Evolutionary conservation across 2,329 filamentous ascomycete genomes (phyloP), one percentile per base, ranked within the genome.

Genomic region (Chalaropsis thielavioides): DNA sequence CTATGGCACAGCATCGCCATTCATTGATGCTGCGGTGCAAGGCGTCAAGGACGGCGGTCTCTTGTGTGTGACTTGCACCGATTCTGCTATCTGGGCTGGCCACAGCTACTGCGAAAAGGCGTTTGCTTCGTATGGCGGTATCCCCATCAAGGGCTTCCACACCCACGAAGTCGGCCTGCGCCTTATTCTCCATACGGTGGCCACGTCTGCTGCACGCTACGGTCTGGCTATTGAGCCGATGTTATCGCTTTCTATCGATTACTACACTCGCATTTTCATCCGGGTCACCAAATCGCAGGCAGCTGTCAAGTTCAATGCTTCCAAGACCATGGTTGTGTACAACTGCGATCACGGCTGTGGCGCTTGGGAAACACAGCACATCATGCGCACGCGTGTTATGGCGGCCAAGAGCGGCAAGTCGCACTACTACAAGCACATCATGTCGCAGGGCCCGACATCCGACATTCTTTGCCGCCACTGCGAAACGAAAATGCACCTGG

Each of bases 31-130:
- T 1, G 91, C 94, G 1, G 79, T 99, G 8, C 92, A 96, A 75
- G 85, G 89, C 1, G 82, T 96, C 7, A 85, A 81, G 61, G 83
- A 88, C 68, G 92, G 92, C 1, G 94, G 94, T 3, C 79, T 99
- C 46, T 81, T 99, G 3, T 96, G 92, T 73, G 88, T 99, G 4
- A 99, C 94, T 1, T 99, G 94, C 75, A 99, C 94, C 0, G 94
- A 99, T 74, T 92, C 92, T 10, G 91, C 89, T 10, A 90, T 99
- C 1, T 99, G 92, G 82, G 92, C 92, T 0, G 96, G 92, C 0
- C 89, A 90, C 70, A 90, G 92, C 65, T 99, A 97, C 72, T 86
- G 89, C 1, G 94, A 99, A 74, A 99, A 99, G 78, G 84, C 90
- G 2, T 99, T 86, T 73, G 86, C 92, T 0, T 79, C 96, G n/a